Conservation (phyloP, 2,329 filamentous ascomycete species). For the Alternaria sp. region DNA sequence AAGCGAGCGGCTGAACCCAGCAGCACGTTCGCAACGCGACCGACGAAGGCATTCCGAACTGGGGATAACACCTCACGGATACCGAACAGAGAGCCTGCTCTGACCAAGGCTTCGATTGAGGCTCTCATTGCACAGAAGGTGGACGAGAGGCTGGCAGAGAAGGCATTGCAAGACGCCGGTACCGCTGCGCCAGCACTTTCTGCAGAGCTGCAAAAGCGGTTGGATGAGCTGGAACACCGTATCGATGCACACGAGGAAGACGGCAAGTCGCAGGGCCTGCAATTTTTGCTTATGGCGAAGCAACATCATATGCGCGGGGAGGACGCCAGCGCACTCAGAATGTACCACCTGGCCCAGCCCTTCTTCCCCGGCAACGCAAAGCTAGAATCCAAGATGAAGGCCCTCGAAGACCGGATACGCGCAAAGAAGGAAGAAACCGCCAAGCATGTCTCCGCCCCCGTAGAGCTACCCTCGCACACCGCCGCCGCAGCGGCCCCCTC, state of each 20-base stretch:
- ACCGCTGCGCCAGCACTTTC: slow-evolving; percentile 62
- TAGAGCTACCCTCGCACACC: slow-evolving; percentile 21
- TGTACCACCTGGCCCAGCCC: slow-evolving; percentile 84
- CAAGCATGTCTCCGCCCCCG: slow-evolving; percentile 22
- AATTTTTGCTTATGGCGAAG: slow-evolving; percentile 86
- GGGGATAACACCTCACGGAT: slow-evolving; percentile 42
- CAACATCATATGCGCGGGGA: slow-evolving; percentile 88
- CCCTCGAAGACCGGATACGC: slow-evolving; percentile 59
- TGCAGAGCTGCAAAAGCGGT: slow-evolving; percentile 77
- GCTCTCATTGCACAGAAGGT: slow-evolving; percentile 92
- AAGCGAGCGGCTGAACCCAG: slow-evolving; percentile 54
- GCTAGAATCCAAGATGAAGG: slow-evolving; percentile 63
- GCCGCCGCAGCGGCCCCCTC: slow-evolving; percentile 21
- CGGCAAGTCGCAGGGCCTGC: slow-evolving; percentile 78
- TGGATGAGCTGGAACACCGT: slow-evolving; percentile 86
- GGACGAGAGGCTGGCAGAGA: slow-evolving; percentile 83
- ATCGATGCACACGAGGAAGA: slow-evolving; percentile 76
- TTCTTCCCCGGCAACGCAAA: slow-evolving; percentile 88
- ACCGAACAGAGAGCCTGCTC: slow-evolving; percentile 39
- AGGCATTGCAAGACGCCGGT: slow-evolving; percentile 65
- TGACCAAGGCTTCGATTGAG: slow-evolving; percentile 75
- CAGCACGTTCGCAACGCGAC: slow-evolving; percentile 44
- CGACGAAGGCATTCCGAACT: slow-evolving; percentile 48
- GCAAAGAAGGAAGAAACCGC: slow-evolving; percentile 45
- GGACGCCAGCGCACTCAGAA: slow-evolving; percentile 75